Percentiles rank a stretch among this genome's conserved stretches.
These are phyloP conservation scores for Phalaenopsis equestris DNA, from an alignment of 106 monocot species.

Conservation along the genomic window DNA sequence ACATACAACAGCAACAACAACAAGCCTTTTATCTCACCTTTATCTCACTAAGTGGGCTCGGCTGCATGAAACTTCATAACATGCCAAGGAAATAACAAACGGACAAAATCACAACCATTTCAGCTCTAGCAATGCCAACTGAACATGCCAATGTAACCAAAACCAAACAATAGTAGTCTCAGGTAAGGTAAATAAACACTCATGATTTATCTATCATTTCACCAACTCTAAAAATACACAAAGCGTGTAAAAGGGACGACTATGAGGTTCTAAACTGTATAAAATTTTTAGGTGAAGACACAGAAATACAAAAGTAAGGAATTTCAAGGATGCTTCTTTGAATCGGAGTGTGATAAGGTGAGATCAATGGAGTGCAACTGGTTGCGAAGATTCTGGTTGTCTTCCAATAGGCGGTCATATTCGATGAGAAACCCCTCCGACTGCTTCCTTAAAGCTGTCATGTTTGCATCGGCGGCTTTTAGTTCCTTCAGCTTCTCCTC, in stretches of 20 bases:
- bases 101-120: too few relatives aligned
- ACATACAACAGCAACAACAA: too few relatives aligned
- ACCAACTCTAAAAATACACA: background rate
- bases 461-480: conserved; percentile 47
- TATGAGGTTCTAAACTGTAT: too few relatives aligned
- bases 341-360: conserved; percentile 45
- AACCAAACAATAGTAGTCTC: background rate
- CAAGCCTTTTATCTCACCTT: too few relatives aligned
- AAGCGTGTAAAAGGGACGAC: background rate
- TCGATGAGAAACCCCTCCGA: conserved; percentile 65
- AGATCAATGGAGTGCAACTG: conserved; percentile 71
- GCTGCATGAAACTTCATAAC: too few relatives aligned
- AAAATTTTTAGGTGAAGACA: background rate
- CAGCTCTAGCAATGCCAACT: too few relatives aligned
- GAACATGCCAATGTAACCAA: background rate
- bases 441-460: conserved; percentile 52
- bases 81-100: too few relatives aligned
- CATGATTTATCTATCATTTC: background rate
- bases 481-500: conserved; percentile 30
- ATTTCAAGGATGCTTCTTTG: conserved; percentile 44
- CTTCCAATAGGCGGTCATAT: conserved; percentile 65
- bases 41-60: too few relatives aligned
- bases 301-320: background rate
- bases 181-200: background rate
- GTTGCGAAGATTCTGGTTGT: conserved; percentile 54